These are phyloP conservation scores for Spongospora subterranea DNA, from an alignment of 208 protist species.

Conservation along the genomic window DNA sequence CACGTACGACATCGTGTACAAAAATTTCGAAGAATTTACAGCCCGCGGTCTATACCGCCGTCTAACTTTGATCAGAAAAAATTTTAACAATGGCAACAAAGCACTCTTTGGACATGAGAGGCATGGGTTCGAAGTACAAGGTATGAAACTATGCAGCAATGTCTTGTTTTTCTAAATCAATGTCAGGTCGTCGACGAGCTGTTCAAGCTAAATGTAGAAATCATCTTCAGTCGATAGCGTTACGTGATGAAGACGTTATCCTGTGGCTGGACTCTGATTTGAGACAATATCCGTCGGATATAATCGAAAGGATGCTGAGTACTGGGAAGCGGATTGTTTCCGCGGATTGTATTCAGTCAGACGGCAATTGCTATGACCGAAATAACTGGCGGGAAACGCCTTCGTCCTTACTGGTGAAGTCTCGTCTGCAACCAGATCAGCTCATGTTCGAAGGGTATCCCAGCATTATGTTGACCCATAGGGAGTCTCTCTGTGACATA, in stretches of 20 bases:
- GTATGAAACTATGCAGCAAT: background rate
- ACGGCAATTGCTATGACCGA: slow-evolving; percentile 26
- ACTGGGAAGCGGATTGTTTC: background rate
- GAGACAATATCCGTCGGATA: slow-evolving; percentile 13
- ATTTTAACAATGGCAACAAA: slow-evolving; percentile 50
- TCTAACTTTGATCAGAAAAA: slow-evolving; percentile 13
- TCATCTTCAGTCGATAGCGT: slow-evolving; percentile 10
- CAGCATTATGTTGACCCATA: slow-evolving; percentile 32
- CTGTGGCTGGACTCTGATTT: slow-evolving; percentile 55
- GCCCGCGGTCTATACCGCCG: background rate
- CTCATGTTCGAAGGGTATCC: slow-evolving; percentile 50
- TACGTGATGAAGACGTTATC: slow-evolving; percentile 39
- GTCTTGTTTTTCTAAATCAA: background rate
- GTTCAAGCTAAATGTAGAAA: slow-evolving; percentile 16
- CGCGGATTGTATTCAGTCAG: slow-evolving; percentile 25
- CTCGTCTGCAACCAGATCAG: background rate
- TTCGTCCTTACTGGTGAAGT: background rate
- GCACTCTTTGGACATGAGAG: background rate
- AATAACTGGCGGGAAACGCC: slow-evolving; percentile 53
- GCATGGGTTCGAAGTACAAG: slow-evolving; percentile 22
- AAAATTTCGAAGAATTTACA: background rate
- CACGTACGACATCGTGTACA: slow-evolving; percentile 13
- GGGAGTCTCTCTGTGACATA: slow-evolving; percentile 42
- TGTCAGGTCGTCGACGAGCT: slow-evolving; percentile 10
- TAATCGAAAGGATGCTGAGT: background rate